Conservation (phyloP, 2,329 filamentous ascomycete species). For the Paraphaeosphaeria sporulosa region DNA sequence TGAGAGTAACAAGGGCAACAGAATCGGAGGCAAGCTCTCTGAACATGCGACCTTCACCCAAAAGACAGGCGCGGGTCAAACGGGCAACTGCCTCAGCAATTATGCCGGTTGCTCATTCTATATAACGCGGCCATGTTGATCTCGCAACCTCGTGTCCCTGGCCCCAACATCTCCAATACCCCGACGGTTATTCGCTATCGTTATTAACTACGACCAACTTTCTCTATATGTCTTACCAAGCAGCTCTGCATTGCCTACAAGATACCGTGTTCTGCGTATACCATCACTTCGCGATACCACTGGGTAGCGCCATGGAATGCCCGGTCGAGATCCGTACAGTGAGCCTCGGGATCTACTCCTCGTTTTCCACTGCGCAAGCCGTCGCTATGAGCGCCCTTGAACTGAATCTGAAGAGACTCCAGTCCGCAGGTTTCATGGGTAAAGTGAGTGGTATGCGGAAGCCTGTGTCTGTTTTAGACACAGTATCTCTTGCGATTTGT, state of each 20-base stretch:
- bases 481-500: not conserved
- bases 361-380: constrained; percentile 1
- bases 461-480: not conserved
- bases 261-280: constrained; percentile 5
- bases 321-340: constrained; percentile 4
- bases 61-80: not conserved
- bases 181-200: not conserved
- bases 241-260: not conserved
- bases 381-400: constrained; percentile 8
- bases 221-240: not conserved
- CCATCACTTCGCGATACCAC: constrained; percentile 5
- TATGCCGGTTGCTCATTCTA: not conserved
- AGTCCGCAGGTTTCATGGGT: not conserved
- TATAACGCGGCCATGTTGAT: not conserved
- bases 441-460: not conserved
- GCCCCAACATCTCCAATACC: not conserved
- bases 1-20: not conserved
- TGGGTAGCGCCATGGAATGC: not conserved
- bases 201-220: not conserved
- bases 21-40: not conserved
- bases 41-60: not conserved
- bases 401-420: not conserved
- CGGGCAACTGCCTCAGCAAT: not conserved
- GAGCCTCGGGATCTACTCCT: constrained; percentile 1
- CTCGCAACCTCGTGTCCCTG: not conserved